Base-by-base conservation (phyloP, 2,329 filamentous ascomycete genomes). In the Diatrype stigma region DNA sequence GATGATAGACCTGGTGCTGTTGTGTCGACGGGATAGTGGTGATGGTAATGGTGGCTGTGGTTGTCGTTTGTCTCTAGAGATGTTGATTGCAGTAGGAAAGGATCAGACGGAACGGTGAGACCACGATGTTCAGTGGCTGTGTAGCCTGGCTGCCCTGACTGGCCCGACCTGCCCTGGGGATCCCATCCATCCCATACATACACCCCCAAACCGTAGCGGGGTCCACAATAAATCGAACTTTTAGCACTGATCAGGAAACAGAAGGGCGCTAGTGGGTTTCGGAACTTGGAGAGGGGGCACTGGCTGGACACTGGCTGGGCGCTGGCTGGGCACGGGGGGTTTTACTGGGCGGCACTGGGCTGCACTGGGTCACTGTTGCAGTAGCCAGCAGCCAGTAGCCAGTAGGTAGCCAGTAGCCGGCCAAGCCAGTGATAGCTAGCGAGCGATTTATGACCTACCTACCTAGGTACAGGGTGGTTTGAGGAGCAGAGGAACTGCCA, bases 251-350 rank as follows among this genome's bases (percentile, higher is more conserved):
- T 56, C 57, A 58, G 57, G 56, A 54, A 50, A 40, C 45, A 40
- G 49, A 40, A 35, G 48, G 42, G 51, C 55, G 49, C 48, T 57
- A 56, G 56, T 52, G 56, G 53, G 57, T 60, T 60, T 60, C 57
- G 57, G 57, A 60, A 53, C 50, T 60, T 56, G 26, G 48, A 48
- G 53, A 44, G 40, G 21, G 22, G 16, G 34, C 34, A 28, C 22
- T 42, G 37, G 19, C 3, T 17, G 40, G 22, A 14, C 37, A 21
- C 17, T 40, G 17, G 26, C 26, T 30, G 34, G 34, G n/a, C 7
- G 30, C 7, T 34, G 7, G 14, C 30, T 54, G 46, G 53, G 46
- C 49, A 51, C 47, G 48, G 35, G 42, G 46, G 37, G 21, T 47
- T 28, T 12, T 11, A 11, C 17, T 2, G 38, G n/a, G n/a, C n/a